These are phyloP conservation scores for Boletellus ananas DNA, from an alignment of 768 basidiomycete genomes.

Conservation along the genomic window DNA sequence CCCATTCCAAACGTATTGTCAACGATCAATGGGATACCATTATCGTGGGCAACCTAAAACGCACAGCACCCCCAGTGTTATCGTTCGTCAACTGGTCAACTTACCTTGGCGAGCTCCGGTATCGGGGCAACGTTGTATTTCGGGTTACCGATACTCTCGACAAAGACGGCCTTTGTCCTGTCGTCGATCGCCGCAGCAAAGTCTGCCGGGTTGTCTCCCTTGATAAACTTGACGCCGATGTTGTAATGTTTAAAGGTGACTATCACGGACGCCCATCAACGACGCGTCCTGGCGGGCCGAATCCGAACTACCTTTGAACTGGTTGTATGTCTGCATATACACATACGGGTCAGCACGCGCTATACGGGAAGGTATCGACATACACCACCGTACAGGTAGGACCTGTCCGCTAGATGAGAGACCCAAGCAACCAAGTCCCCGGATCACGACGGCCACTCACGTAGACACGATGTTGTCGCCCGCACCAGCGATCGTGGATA, in stretches of 20 bases:
- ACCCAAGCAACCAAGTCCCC: constrained; percentile 11
- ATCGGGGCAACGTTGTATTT: constrained; percentile 54
- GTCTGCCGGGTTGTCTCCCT: constrained; percentile 40
- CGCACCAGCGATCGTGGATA: constrained; percentile 52
- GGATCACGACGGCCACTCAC: constrained; percentile 43
- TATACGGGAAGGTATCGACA: background rate
- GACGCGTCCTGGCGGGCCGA: no score
- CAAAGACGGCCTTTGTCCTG: constrained; percentile 55
- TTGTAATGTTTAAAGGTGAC: no score
- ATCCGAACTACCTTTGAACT: constrained; percentile 14
- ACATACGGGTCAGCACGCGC: background rate
- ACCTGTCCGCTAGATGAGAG: constrained; percentile 1
- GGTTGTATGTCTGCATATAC: constrained; percentile 14
- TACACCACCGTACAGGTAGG: constrained; percentile 20
- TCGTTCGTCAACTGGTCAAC: background rate
- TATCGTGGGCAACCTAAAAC: constrained; percentile 60
- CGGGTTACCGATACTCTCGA: constrained; percentile 63
- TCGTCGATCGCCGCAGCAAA: constrained; percentile 55
- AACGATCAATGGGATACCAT: constrained; percentile 73
- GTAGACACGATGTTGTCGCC: constrained; percentile 81
- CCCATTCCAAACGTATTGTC: constrained; percentile 80
- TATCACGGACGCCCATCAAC: background rate
- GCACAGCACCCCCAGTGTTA: background rate
- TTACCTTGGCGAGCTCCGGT: constrained; percentile 46
- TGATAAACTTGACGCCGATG: constrained; percentile 53